Evolutionary conservation across 1,284 basidiomycete genomes (phyloP).

Genomic region (Fomitiporia mediterranea): DNA sequence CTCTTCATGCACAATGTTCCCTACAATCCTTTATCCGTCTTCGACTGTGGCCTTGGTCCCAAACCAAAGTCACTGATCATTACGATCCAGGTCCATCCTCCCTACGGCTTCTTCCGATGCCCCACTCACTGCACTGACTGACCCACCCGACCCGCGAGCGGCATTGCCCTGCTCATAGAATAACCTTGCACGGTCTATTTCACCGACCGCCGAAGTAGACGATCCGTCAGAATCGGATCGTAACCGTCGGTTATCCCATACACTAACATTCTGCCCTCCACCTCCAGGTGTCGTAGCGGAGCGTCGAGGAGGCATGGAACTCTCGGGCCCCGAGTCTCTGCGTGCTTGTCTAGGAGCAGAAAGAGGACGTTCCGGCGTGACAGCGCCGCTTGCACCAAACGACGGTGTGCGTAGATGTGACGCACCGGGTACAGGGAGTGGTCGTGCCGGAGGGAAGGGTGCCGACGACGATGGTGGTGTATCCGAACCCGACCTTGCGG

Average conservation of each 20-base stretch:
- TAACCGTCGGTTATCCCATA: constrained; percentile 16
- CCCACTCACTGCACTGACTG: constrained; percentile 28
- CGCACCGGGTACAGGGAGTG: constrained; percentile 5
- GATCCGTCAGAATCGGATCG: constrained; percentile 11
- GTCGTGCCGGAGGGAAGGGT: neutral
- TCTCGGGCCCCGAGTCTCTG: neutral
- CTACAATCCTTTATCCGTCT: neutral
- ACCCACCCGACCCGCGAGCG: constrained; percentile 22
- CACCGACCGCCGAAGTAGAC: constrained; percentile 6
- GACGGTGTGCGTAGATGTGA: constrained; percentile 5
- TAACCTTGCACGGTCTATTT: constrained; percentile 1
- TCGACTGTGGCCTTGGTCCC: too few species aligned
- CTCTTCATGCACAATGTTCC: neutral
- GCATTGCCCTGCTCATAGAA: constrained; percentile 12
- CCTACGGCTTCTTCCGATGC: constrained; percentile 33
- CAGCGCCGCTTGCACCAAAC: neutral
- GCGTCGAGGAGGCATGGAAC: neutral
- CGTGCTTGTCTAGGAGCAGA: constrained; percentile 1
- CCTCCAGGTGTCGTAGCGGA: constrained; percentile 8
- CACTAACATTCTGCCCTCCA: constrained; percentile 8
- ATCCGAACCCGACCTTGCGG: too few species aligned
- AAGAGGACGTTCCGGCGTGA: constrained; percentile 1
- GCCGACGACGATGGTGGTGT: neutral
- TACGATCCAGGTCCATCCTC: constrained; percentile 25
- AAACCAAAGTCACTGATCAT: neutral